Base-by-base conservation (phyloP, 169 alveolate genomes). In the Theileria parva region DNA sequence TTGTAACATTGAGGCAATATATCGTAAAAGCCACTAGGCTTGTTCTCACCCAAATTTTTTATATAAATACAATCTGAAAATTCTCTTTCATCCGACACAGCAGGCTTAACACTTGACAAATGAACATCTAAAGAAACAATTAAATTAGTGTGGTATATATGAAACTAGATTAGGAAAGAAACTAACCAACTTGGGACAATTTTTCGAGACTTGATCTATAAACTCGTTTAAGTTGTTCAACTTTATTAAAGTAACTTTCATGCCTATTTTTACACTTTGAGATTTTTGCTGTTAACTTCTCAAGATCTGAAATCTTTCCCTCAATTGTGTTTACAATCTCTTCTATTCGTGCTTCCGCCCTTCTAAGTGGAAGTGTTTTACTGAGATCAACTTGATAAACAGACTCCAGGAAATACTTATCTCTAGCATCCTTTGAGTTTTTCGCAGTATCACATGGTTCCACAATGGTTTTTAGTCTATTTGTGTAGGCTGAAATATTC, bases 21-120 rank as follows among this genome's bases (percentile, higher is more conserved):
- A 79, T 89, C 91, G 80, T 95, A 95, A 83, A 94, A 95, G 30
- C 97, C 97, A 19, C 96, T 92, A 32, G 94, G 90, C 0, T 92
- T 89, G 27, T 78, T 88, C 60, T 94, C 95, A 57, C 79, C 84
- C 23, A 81, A 68, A n/a, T 80, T 91, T 74, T 92, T 89, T 57
- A 95, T 92, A 44, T 92, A 71, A 70, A 92, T 88, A 71, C 97
- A 95, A 68, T 93, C 96, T 86, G 85, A 30, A 90, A 73, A 53
- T 68, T 86, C 37, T 92, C 95, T 55, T 67, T 57, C 39, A 59
- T 68, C 32, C 81, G 77, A 37, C 71, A 15, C 3, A 2, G 13
- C 64, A 0, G 63, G 28, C 64, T 32, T 39, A n/a, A 39, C 51
- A 15, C 63, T 15, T 23, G 77, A n/a, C 65, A 69, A 5, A 13